phyloP scores from a whole-genome alignment of 1,139 yeast species.

The Saccharomyces hybrid region DNA sequence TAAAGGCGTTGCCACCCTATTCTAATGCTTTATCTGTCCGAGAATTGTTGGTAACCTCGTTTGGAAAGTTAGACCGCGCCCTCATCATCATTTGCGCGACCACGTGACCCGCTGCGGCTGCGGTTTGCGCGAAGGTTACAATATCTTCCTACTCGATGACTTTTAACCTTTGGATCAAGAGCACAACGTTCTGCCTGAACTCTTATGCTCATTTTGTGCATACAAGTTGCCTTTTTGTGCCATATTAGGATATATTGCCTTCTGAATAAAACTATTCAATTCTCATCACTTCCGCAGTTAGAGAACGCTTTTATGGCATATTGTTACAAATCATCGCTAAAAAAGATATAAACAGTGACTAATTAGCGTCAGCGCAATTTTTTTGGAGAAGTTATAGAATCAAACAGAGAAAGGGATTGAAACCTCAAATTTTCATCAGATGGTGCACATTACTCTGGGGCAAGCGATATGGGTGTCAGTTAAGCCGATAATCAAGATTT shows the following conservation, averaged over 20 bases:
- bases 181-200: not conserved
- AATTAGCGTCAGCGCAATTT: not conserved
- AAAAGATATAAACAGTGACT: not conserved
- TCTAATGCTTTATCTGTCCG: not conserved
- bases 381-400: not conserved
- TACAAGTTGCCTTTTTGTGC: not conserved
- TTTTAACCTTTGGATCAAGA: not conserved
- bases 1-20: not conserved
- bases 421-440: not conserved
- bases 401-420: not conserved
- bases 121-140: not conserved
- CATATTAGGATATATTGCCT: not conserved
- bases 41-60: not conserved
- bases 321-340: not conserved
- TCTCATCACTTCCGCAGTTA: not conserved
- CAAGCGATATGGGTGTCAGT: constrained; percentile 73
- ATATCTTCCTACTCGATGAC: not conserved
- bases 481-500: constrained; percentile 86
- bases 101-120: not conserved
- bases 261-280: not conserved
- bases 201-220: not conserved
- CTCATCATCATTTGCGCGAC: not conserved
- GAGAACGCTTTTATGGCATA: not conserved
- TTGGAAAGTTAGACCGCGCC: not conserved
- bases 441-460: constrained; percentile 41